Percentiles rank a stretch among this genome's conserved stretches.
phyloP scores from a whole-genome alignment of 208 protist species.

The Novymonas esmeraldas region DNA sequence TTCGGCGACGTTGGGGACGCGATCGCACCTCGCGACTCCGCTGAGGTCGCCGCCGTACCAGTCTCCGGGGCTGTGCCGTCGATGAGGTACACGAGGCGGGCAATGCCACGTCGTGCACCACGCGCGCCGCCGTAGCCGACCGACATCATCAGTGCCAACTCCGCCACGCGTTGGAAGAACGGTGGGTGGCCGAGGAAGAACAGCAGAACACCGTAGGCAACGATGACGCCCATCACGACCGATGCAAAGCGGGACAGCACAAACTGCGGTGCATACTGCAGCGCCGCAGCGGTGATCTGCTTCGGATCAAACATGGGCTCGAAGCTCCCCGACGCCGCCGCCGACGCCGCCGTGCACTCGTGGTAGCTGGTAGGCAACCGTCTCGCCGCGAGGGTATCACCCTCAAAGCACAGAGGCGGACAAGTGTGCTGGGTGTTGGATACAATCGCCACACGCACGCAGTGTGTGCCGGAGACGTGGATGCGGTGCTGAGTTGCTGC shows the following conservation, averaged over 20 bases:
- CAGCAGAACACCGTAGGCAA: constrained; percentile 53
- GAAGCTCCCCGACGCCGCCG: too few species aligned
- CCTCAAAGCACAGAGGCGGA: not conserved
- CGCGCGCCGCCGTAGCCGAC: constrained; percentile 29
- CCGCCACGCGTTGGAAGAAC: constrained; percentile 46
- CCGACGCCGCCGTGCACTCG: too few species aligned
- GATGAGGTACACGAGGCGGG: constrained; percentile 4
- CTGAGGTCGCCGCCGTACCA: not conserved
- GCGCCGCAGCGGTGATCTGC: constrained; percentile 29
- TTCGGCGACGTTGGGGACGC: not conserved
- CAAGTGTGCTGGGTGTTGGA: too few species aligned
- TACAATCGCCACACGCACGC: too few species aligned
- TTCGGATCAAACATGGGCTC: constrained; percentile 33
- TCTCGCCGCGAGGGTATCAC: not conserved
- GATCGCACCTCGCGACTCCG: not conserved
- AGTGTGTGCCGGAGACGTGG: not conserved
- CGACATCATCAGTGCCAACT: constrained; percentile 33
- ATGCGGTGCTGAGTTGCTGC: too few species aligned
- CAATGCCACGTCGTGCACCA: constrained; percentile 33
- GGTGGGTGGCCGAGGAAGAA: constrained; percentile 45
- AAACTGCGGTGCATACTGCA: constrained; percentile 46
- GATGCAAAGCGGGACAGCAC: constrained; percentile 52
- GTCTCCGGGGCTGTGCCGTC: constrained; percentile 14
- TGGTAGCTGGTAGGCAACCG: too few species aligned
- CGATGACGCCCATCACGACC: constrained; percentile 58